These are phyloP conservation scores for Aotearoamyces nothofagi DNA, from an alignment of 2,329 filamentous ascomycete species.

Conservation along the genomic window DNA sequence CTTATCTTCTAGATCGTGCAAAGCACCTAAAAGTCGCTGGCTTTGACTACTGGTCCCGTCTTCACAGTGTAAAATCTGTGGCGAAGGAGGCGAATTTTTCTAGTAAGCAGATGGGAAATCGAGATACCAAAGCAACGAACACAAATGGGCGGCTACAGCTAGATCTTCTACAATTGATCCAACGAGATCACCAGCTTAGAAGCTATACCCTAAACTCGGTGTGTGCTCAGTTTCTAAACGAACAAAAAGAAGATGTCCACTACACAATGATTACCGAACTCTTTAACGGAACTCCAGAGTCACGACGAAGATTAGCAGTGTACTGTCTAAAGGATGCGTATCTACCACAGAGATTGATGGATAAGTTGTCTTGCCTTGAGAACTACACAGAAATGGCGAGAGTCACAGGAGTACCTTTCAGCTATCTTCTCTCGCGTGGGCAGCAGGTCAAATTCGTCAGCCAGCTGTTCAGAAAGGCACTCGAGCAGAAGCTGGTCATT, in stretches of 20 bases:
- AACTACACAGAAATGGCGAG: constrained; percentile 99
- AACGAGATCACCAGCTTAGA: constrained; percentile 85
- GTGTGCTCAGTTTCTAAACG: constrained; percentile 82
- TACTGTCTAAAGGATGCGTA: constrained; percentile 98
- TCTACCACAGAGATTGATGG: constrained; percentile 83
- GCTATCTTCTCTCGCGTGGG: constrained; percentile 77
- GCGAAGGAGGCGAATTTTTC: constrained; percentile 76
- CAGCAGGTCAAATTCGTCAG: constrained; percentile 98
- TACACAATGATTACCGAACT: constrained; percentile 98
- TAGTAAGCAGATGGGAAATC: constrained; percentile 96
- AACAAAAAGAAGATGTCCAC: constrained; percentile 98
- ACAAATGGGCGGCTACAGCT: constrained; percentile 88
- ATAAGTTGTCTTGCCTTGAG: constrained; percentile 95
- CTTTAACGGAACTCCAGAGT: constrained; percentile 92
- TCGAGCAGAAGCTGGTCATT: constrained; percentile 87
- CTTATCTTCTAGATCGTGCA: constrained; percentile 81
- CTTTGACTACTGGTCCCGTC: constrained; percentile 79
- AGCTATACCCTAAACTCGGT: constrained; percentile 98
- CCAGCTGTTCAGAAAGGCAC: constrained; percentile 86
- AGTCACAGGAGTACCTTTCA: constrained; percentile 97
- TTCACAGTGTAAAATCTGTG: constrained; percentile 55
- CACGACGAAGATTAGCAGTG: constrained; percentile 73
- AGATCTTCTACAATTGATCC: constrained; percentile 85
- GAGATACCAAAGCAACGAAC: constrained; percentile 87
- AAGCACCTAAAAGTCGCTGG: constrained; percentile 63